Evolutionary conservation across 169 alveolate genomes (phyloP).

Genomic region (Miamiensis avidus): DNA sequence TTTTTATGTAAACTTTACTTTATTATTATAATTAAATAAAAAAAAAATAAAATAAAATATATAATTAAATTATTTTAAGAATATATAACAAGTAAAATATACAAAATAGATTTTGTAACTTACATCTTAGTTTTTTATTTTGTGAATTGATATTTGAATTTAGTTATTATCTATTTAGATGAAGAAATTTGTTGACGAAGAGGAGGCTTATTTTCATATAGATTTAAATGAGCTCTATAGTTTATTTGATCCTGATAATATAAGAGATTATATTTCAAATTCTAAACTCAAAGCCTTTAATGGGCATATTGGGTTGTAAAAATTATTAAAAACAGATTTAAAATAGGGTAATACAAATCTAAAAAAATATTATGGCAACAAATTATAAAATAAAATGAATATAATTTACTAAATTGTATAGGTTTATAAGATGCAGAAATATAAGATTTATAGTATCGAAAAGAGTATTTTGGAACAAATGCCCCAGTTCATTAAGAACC

Average conservation of each 20-base stretch:
- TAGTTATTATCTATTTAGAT: too few relatives aligned
- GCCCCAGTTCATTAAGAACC: slow-evolving; percentile 48
- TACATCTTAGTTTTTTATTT: too few relatives aligned
- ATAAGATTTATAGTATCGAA: slow-evolving; percentile 42
- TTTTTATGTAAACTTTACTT: too few relatives aligned
- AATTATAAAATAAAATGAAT: too few relatives aligned
- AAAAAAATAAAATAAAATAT: too few relatives aligned
- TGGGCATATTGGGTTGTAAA: not conserved
- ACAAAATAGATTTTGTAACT: too few relatives aligned
- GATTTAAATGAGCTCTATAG: not conserved
- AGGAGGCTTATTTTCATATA: not conserved
- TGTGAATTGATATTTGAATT: too few relatives aligned
- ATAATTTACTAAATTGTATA: too few relatives aligned
- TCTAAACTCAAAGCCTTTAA: not conserved
- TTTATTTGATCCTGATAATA: not conserved
- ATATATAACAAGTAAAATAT: too few relatives aligned
- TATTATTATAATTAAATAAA: too few relatives aligned
- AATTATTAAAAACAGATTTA: not conserved
- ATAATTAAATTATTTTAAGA: too few relatives aligned
- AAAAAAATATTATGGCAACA: too few relatives aligned
- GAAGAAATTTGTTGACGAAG: not conserved
- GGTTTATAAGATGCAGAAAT: not conserved
- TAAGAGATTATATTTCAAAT: not conserved
- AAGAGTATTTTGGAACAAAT: slow-evolving; percentile 51
- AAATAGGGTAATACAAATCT: not conserved